Conservation (phyloP, 1,284 basidiomycete genomes). For the Wolfiporia cocos region DNA sequence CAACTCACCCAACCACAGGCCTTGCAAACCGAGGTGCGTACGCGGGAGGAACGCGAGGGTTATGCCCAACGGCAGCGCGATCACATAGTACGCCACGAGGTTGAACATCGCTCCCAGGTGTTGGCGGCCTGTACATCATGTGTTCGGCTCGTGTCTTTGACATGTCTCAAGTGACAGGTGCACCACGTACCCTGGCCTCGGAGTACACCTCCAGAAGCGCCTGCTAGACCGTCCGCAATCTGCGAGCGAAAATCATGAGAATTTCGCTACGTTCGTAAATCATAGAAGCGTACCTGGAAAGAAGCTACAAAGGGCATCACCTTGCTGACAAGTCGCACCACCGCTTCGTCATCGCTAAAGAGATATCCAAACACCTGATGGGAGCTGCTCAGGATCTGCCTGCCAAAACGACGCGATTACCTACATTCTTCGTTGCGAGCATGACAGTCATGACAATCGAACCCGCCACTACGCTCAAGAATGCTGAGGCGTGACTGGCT, state of each 20-base stretch:
- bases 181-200: conserved; percentile 51
- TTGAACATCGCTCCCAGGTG: conserved; percentile 73
- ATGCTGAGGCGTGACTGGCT: conserved; percentile 57
- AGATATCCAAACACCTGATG: conserved; percentile 58
- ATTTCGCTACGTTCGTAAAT: too few species aligned
- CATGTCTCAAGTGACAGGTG: neutral
- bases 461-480: conserved; percentile 58
- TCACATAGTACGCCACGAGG: conserved; percentile 68
- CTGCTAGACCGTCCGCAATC: conserved; percentile 68
- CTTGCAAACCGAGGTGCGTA: conserved; percentile 47
- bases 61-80: conserved; percentile 69
- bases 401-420: conserved; percentile 1
- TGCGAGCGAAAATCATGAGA: too few species aligned
- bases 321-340: conserved; percentile 55
- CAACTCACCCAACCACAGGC: conserved; percentile 57
- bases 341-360: conserved; percentile 61
- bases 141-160: conserved; percentile 1
- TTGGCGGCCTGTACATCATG: conserved; percentile 47
- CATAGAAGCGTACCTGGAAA: conserved; percentile 49
- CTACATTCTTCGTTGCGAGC: conserved; percentile 50
- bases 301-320: conserved; percentile 79
- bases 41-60: conserved; percentile 49
- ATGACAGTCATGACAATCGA: conserved; percentile 52
- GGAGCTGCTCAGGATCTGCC: neutral
- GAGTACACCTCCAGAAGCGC: conserved; percentile 65